Base-by-base conservation (phyloP, 192 early-diverging fungal genomes). In the Coemansia sp. region DNA sequence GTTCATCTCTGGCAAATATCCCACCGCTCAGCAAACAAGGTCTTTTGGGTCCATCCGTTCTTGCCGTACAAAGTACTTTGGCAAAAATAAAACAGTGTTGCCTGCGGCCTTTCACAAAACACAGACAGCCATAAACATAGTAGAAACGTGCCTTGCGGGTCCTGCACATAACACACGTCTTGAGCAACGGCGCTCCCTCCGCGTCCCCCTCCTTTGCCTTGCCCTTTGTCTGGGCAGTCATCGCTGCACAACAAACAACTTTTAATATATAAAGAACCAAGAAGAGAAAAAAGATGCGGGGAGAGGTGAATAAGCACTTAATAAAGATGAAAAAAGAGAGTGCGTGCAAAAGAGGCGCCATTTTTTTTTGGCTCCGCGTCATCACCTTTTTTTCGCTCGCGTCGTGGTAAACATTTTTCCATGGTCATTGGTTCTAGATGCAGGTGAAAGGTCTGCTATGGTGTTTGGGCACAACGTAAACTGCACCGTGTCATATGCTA, bases 81-180 rank as follows among this genome's bases (percentile, higher is more conserved):
- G 22, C 22, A 22, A 22, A 22, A 22, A 22, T 22, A 18, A 0
- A 6, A 3, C 43, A 13, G 12, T 13, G 14, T 45, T 18, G n/a
- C 14, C 43, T 13, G n/a, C 43, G 43, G 0, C 14, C 12, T 45
- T 13, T 13, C 43, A 45, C 14, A n/a, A 19, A 23, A 22, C 45
- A 22, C 35, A 23, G 24, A 22, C 1, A 57, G 45, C 43, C 4
- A 18, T n/a, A 45, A 13, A 45, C 12, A 13, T 45, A 45, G 43
- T 18, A 23, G 27, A 59, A 57, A 60, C 57, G 37, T 77, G 62
- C 74, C 61, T 79, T 79, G 59, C 76, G 66, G 23, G 64, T 70
- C 32, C 76, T 47, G 64, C 76, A 79, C 71, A 73, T 79, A 9
- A 73, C 71, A n/a, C 76, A 79, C 19, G 76, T 79, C 57, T 79